Base-by-base conservation (phyloP, 345 rosid species). In the Populus euphratica region DNA sequence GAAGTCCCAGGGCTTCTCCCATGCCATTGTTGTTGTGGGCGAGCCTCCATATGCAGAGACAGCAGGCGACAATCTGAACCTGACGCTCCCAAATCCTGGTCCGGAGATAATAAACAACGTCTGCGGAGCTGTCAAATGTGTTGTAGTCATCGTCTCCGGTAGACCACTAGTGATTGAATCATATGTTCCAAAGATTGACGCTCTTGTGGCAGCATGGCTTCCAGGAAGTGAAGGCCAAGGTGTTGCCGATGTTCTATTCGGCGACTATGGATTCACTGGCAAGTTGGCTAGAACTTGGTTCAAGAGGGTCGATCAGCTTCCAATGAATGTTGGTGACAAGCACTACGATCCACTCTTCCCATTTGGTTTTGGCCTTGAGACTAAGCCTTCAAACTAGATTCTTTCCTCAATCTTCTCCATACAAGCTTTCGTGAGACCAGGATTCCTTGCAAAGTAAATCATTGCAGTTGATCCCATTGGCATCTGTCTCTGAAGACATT, bases 11-110 rank as follows among this genome's bases (percentile, higher is more conserved):
- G 61, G 56, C 23, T 80, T 71, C 76, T 50, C 70, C 39, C 76
- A 70, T 18, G 83, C 83, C 38, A 59, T 72, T 29, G 83, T 80
- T 1, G 83, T 76, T 31, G 80, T 80, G 1, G 83, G 83, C 11
- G 83, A 80, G 49, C 62, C 17, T 20, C 83, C 79, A 3, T 80
- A 76, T 43, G 79, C 79, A 2, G 83, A 80, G 47, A 52, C 38
- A 11, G 3, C 21, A 2, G 79, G 79, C 1, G 79, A 76, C 54
- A 80, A 56, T 38, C 9, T 5, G 29, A 72, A 72, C 72, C 54
- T 80, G 31, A 76, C 77, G 4, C 54, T 80, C 33, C 8, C 68
- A 23, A n/a, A 65, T 16, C 79, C 76, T 0, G 79, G 83, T 6
- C 69, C 61, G 14, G 5, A 50, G 20, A 67, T 3, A 3, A 76